phyloP scores from a whole-genome alignment of 305 asterid species.

The Solanum hybrid region DNA sequence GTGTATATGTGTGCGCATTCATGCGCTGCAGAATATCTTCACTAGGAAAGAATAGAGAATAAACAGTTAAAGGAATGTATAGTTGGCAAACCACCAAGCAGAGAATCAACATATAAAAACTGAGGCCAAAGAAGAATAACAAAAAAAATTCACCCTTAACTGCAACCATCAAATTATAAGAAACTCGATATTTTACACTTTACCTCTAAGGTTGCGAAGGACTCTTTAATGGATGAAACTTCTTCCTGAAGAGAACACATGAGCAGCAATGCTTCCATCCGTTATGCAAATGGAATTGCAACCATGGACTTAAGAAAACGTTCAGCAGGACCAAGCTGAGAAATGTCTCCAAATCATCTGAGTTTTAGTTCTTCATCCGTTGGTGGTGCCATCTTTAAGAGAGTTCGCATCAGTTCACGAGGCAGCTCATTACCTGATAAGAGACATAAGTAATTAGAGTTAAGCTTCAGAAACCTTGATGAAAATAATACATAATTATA shows the following conservation, averaged over 20 bases:
- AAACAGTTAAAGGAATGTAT: neutral
- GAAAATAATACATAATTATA: neutral
- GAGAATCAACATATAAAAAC: neutral
- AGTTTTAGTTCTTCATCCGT: conserved; percentile 85
- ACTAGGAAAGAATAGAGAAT: neutral
- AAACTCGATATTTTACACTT: conserved; percentile 3
- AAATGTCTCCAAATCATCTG: conserved; percentile 59
- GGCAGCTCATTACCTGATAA: conserved; percentile 79
- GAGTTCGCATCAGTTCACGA: conserved; percentile 55
- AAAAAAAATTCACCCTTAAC: neutral
- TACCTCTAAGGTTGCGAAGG: conserved; percentile 76
- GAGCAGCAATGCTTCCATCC: conserved; percentile 61
- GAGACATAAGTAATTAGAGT: neutral
- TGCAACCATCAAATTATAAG: neutral
- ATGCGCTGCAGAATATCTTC: neutral
- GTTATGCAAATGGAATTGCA: conserved; percentile 80
- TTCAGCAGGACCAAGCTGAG: conserved; percentile 84
- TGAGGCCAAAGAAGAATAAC: neutral
- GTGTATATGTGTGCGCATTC: neutral
- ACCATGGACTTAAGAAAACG: conserved; percentile 68
- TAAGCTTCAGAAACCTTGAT: neutral
- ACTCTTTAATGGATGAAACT: conserved; percentile 43
- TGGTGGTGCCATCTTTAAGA: conserved; percentile 87
- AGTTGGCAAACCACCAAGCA: neutral
- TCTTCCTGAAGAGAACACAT: conserved; percentile 70